Conservation (phyloP, 306 rosid genomes). For the Castanopsis chinensis region DNA sequence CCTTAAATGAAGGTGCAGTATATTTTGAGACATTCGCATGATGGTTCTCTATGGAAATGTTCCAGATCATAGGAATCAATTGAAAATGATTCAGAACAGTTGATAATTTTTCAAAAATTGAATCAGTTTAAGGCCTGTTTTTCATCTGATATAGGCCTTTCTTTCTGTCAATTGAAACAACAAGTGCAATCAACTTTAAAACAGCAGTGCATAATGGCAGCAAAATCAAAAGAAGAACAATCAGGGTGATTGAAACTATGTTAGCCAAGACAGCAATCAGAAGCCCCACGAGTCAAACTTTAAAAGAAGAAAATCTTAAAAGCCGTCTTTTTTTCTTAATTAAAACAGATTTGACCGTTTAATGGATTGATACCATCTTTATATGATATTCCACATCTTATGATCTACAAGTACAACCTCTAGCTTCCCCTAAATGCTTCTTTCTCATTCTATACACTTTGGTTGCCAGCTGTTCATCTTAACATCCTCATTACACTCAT, state of each 20-base stretch:
- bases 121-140: not conserved
- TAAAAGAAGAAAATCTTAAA: not conserved
- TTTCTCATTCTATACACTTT: not conserved
- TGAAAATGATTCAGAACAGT: not conserved
- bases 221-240: too few relatives aligned
- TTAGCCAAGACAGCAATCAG: not conserved
- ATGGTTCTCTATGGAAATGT: not conserved
- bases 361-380: not conserved
- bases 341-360: not conserved
- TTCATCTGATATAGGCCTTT: not conserved
- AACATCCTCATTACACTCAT: not conserved
- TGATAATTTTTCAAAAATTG: not conserved
- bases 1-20: not conserved
- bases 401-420: not conserved
- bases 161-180: not conserved
- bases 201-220: not conserved
- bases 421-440: not conserved
- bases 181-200: not conserved
- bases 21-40: not conserved
- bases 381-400: not conserved
- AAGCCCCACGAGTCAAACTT: not conserved
- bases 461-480: not conserved
- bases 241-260: not conserved
- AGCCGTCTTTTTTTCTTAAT: not conserved
- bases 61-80: not conserved